Conservation (phyloP, 75 land plant genomes). For the Gnetum montanum region DNA sequence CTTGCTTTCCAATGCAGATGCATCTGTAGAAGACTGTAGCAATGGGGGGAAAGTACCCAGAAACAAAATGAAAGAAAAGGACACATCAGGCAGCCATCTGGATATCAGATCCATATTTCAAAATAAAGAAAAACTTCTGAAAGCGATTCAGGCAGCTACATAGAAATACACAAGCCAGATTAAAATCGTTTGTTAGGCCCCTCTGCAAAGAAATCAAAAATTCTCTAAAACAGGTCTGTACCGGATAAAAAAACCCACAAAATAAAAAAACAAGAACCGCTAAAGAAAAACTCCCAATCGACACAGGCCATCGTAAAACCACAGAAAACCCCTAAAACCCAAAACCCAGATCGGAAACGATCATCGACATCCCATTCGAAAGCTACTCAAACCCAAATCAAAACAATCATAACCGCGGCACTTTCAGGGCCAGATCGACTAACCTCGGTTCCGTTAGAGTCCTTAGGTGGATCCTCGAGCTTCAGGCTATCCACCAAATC, state of each 20-base stretch:
- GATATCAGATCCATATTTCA: neutral
- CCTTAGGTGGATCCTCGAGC: neutral
- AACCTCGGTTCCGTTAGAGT: neutral
- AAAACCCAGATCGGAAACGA: too few relatives aligned
- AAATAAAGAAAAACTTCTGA: neutral
- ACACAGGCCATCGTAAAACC: too few relatives aligned
- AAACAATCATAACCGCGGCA: too few relatives aligned
- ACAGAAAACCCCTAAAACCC: too few relatives aligned
- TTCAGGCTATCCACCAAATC: slow-evolving; percentile 5
- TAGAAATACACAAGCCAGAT: too few relatives aligned
- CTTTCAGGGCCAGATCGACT: neutral
- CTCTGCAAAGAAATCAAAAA: neutral
- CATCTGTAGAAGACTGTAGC: neutral
- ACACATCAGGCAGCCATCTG: neutral
- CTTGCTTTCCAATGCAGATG: neutral
- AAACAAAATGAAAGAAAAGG: neutral
- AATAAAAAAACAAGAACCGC: neutral
- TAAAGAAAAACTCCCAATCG: neutral
- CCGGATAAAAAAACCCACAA: too few relatives aligned
- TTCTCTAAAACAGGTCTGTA: too few relatives aligned
- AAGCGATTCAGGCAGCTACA: neutral
- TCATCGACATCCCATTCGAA: too few relatives aligned
- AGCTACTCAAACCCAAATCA: too few relatives aligned
- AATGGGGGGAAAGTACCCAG: neutral
- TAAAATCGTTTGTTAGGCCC: neutral